phyloP scores from a whole-genome alignment of 495 filamentous ascomycete genomes.

The Jackrogersella multiformis region DNA sequence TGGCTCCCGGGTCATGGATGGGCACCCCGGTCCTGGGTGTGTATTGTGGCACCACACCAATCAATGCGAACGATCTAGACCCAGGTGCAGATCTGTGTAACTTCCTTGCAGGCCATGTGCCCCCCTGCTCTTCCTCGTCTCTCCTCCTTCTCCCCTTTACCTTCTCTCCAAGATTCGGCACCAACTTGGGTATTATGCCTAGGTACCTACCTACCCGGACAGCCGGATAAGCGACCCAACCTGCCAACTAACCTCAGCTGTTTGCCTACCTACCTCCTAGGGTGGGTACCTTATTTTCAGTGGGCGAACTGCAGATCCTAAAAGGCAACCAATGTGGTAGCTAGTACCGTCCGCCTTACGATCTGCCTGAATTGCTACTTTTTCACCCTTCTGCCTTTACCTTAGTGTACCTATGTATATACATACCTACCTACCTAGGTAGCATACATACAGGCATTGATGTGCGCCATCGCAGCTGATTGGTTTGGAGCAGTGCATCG shows the following conservation, averaged over 20 bases:
- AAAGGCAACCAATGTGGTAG: constrained; percentile 23
- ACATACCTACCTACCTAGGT: no score
- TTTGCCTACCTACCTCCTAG: not conserved
- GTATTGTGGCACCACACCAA: not conserved
- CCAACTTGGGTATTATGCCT: no score
- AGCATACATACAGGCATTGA: no score
- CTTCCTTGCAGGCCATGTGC: constrained; percentile 15
- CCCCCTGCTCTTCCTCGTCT: not conserved
- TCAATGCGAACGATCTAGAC: constrained; percentile 23
- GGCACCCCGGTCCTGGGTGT: no score
- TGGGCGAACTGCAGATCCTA: constrained; percentile 4
- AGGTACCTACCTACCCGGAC: no score
- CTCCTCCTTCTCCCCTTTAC: not conserved
- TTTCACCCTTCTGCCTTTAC: constrained; percentile 2
- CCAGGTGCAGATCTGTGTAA: constrained; percentile 17
- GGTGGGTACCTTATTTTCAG: no score
- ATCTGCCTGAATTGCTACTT: constrained; percentile 29
- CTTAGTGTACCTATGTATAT: no score
- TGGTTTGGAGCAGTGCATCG: constrained; percentile 11
- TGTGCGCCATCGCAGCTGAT: constrained; percentile 5
- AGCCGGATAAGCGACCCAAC: not conserved
- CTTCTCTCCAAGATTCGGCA: no score
- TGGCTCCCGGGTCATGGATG: no score
- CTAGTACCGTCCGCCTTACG: constrained; percentile 29
- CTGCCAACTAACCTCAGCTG: not conserved